Percentiles rank a stretch among this genome's conserved stretches.
phyloP scores from a whole-genome alignment of 108 stramenopile genomes.

The Discostella pseudostelligera region DNA sequence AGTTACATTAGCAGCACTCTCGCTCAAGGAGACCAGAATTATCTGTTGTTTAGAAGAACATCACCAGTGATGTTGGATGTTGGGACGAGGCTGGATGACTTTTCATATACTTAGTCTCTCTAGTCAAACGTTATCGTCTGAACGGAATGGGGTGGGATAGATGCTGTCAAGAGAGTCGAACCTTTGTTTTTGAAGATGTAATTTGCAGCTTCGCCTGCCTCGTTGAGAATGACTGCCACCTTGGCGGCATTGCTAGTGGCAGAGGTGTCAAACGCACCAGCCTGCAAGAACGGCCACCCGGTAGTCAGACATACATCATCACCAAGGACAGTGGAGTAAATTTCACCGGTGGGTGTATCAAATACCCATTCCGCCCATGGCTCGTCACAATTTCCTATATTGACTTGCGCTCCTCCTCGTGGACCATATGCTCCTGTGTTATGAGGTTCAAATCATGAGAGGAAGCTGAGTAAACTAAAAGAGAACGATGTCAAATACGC shows the following conservation, averaged over 20 bases:
- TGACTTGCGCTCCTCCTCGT: constrained; percentile 71
- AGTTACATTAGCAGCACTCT: too few species aligned
- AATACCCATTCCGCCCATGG: constrained; percentile 56
- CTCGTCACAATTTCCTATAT: constrained; percentile 57
- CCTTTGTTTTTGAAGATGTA: constrained; percentile 64
- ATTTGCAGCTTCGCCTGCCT: constrained; percentile 71
- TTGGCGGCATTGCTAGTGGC: constrained; percentile 40
- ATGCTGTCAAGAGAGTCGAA: constrained; percentile 56
- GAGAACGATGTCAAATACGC: neutral
- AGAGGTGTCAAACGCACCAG: constrained; percentile 73
- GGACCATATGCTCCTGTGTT: constrained; percentile 64
- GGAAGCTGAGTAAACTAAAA: neutral
- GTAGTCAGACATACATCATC: constrained; percentile 84
- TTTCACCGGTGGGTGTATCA: constrained; percentile 54
- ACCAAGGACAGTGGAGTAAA: constrained; percentile 52
- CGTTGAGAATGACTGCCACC: constrained; percentile 72
- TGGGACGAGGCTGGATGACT: too few species aligned
- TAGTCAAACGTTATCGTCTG: constrained; percentile 45
- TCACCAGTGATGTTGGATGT: too few species aligned
- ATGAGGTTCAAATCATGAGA: neutral
- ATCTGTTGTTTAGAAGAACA: too few species aligned
- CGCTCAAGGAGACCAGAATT: too few species aligned
- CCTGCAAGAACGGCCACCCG: constrained; percentile 89
- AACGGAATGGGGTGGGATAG: constrained; percentile 78
- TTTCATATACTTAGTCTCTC: too few species aligned